Evolutionary conservation across 768 basidiomycete genomes (phyloP), one percentile per base, ranked within the genome.

Genomic region (Boletellus ananiceps): DNA sequence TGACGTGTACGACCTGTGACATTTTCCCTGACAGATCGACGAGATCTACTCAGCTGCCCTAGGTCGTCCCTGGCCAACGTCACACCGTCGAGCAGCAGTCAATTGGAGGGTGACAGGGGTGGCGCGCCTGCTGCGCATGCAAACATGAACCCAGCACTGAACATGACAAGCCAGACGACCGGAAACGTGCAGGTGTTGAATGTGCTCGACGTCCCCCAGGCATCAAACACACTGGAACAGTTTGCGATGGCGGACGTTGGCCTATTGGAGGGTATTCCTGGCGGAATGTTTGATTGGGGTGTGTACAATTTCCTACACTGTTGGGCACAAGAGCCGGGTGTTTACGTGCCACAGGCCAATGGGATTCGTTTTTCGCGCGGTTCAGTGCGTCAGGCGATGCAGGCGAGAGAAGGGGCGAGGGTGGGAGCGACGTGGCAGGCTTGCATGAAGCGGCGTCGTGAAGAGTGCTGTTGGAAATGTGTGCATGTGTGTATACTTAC

Each of bases 231-330:
- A 18, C 65, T 88, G 54, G 80, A 83, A 46, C 83, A 85, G 49
- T 77, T 80, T 58, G 80, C 82, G 29, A 73, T 82, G 71, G 78
- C 79, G 16, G 86, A 88, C 62, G 78, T 69, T 51, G 83, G 79
- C 15, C 78, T 86, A 47, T 69, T 92, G 64, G 86, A 89, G 52
- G 87, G 87, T 1, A 81, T 92, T 45, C 89, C 89, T 37, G 84
- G 83, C 4, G 77, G 80, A 16, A 90, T 92, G 87, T 92, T 89
- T 67, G 88, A 91, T 65, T 92, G 87, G 86, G 80, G 88, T 88
- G 58, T 56, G 77, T 73, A 47, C 13, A 0, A 57, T 74, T 71
- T 49, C 19, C 37, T 44, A 52, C 37, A 44, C 44, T 34, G 36
- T 41, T 44, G 19, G 13, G 23, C 37, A 41, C 25, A 13, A 5